Evolutionary conservation across 176 grass and related monocot species (phyloP).

Genomic region (Musa schizocarpa): DNA sequence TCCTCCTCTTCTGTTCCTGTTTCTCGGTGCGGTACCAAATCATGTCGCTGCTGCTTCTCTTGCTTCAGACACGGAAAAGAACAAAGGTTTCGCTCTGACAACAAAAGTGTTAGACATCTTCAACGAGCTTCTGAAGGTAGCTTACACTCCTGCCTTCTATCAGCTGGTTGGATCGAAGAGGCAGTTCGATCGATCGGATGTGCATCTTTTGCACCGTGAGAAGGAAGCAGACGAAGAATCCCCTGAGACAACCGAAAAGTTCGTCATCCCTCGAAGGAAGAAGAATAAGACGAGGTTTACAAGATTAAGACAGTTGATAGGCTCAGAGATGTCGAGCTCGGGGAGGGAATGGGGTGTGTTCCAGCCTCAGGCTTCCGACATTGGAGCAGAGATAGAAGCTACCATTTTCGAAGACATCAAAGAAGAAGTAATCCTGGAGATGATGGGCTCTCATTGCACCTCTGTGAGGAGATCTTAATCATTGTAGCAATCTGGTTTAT

Average conservation of each 20-base stretch:
- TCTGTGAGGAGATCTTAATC: background rate
- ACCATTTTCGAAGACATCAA: conserved; percentile 80
- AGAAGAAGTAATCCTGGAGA: conserved; percentile 52
- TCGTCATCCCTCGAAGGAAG: conserved; percentile 45
- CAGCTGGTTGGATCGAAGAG: conserved; percentile 20
- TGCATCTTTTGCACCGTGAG: conserved; percentile 14
- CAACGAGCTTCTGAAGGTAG: conserved; percentile 10
- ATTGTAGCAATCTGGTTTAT: background rate
- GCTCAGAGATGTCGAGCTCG: conserved; percentile 37
- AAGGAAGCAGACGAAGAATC: conserved; percentile 28
- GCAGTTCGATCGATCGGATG: conserved; percentile 18
- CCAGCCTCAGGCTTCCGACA: conserved; percentile 26
- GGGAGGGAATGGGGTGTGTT: conserved; percentile 35
- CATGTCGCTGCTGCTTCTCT: background rate
- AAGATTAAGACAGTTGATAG: conserved; percentile 45
- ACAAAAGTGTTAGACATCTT: conserved; percentile 30
- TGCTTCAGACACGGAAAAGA: conserved; percentile 4
- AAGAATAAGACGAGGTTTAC: conserved; percentile 43
- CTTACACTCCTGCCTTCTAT: conserved; percentile 1
- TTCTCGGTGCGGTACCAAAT: background rate
- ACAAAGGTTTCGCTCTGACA: conserved; percentile 25
- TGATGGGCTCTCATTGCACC: conserved; percentile 54
- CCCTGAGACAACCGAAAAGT: too few species aligned
- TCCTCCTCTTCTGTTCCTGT: background rate
- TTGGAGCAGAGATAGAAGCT: conserved; percentile 62